Conservation (phyloP, 2,329 filamentous ascomycete genomes). For the Cytospora chrysosperma region DNA sequence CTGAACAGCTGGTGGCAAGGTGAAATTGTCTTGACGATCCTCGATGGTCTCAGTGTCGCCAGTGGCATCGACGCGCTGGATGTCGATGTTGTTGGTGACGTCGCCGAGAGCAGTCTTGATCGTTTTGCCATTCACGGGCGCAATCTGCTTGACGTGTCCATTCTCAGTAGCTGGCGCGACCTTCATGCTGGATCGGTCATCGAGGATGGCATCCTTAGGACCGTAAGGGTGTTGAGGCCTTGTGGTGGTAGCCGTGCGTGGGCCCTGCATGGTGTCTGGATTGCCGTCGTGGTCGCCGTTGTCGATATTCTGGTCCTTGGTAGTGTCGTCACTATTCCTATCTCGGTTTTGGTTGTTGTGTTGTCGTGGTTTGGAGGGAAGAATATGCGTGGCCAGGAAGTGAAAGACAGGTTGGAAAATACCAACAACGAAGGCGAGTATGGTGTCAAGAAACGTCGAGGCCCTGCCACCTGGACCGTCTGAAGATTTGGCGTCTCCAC, state of each 20-base stretch:
- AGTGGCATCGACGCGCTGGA: not conserved
- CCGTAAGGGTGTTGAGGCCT: conserved; percentile 6
- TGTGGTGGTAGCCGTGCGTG: not conserved
- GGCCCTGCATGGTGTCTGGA: conserved; percentile 13
- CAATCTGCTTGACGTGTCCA: conserved; percentile 4
- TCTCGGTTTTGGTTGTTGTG: conserved; percentile 9
- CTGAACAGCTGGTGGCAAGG: conserved; percentile 10
- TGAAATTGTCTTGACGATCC: conserved; percentile 19
- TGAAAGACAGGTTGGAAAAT: conserved; percentile 20
- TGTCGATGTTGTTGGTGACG: conserved; percentile 8
- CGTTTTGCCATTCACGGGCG: not conserved
- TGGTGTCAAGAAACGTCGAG: conserved; percentile 15
- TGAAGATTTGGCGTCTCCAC: conserved; percentile 7
- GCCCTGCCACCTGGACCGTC: conserved; percentile 19
- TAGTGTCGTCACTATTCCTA: not conserved
- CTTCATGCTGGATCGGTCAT: not conserved
- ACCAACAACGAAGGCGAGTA: conserved; percentile 22
- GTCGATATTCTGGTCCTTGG: not conserved
- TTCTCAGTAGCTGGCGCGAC: not conserved
- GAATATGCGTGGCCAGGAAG: conserved; percentile 14
- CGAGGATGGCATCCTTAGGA: not conserved
- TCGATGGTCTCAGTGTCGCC: conserved; percentile 18
- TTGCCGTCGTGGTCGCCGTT: conserved; percentile 6
- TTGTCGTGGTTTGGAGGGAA: conserved; percentile 10
- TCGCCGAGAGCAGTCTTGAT: conserved; percentile 6